These are phyloP conservation scores for Secale cereale DNA, from an alignment of 176 grass and related monocot species.

Conservation along the genomic window DNA sequence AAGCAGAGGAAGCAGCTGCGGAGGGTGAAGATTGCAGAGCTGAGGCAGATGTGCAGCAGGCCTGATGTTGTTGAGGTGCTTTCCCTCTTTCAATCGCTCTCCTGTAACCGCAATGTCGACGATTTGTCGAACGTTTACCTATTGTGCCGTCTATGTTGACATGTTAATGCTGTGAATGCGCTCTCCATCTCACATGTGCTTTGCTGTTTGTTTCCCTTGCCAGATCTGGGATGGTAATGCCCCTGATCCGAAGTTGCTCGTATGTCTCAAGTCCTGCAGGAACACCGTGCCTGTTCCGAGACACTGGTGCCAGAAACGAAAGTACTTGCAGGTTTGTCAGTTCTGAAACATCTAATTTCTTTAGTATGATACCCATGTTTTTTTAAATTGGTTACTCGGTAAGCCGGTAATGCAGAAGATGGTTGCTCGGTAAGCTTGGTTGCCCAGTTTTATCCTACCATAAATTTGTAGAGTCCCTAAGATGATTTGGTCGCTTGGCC, in stretches of 20 bases:
- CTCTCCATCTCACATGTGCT: neutral
- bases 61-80: conserved; percentile 53
- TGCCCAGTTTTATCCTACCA: neutral
- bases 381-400: neutral
- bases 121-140: neutral
- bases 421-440: neutral
- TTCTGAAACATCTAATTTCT: neutral
- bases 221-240: conserved; percentile 78
- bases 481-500: neutral
- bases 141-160: neutral
- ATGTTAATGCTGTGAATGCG: neutral
- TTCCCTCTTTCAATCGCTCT: neutral
- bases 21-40: neutral
- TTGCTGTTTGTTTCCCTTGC: neutral
- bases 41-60: conserved; percentile 54
- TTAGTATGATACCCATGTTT: neutral
- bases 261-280: conserved; percentile 57
- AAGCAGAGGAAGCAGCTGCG: conserved; percentile 58
- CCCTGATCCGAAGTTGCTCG: conserved; percentile 57
- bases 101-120: neutral
- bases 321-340: conserved; percentile 62
- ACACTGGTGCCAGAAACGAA: conserved; percentile 73
- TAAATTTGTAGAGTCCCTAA: neutral
- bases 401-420: neutral
- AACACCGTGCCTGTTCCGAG: conserved; percentile 70